Evolutionary conservation across 2,329 filamentous ascomycete genomes (phyloP), one percentile per base, ranked within the genome.

Genomic region (Penicillium glabrum): DNA sequence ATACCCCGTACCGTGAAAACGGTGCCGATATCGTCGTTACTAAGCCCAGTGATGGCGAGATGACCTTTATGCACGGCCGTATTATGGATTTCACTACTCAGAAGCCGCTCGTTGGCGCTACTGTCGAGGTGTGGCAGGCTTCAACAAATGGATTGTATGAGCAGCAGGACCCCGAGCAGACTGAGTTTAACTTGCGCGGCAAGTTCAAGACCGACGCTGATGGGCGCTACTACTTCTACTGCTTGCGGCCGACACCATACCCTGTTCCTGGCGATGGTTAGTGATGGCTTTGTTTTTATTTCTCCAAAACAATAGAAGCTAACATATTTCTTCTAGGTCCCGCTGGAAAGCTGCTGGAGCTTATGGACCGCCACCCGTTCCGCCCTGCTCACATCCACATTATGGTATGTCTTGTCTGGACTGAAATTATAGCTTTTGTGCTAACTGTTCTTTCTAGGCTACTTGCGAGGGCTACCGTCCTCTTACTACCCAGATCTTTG

Each of bases 71-170:
- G 80, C 83, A 90, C 62, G 89, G 90, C 49, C 78, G 68, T 3
- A 82, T 88, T 1, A 70, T 82, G 24, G 79, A 84, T 69, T 84
- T 83, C 49, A 72, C 68, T 31, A 90, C 87, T 0, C 85, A 86
- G 52, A 77, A 84, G 72, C 87, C 88, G 0, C 79, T 93, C 45
- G 79, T 82, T 19, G 80, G 81, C 57, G 89, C 89, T 1, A 80
- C 84, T 23, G 81, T 95, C 35, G 90, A 93, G 68, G 82, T 93
- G 51, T 95, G 90, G 90, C 87, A 93, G 69, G 89, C 89, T 0
- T 89, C 85, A 0, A 89, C 90, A 31, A 93, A 93, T 67, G 83
- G 83, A 79, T 56, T 81, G 49, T 88, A 88, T 62, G 89, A 91
- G 76, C 88, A 91, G 74, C 89, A 92, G 73, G 89, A 92, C 62